Percentiles rank a stretch among this genome's conserved stretches.
phyloP scores from a whole-genome alignment of 2,329 filamentous ascomycete genomes.

The Elsinoe ampelina region DNA sequence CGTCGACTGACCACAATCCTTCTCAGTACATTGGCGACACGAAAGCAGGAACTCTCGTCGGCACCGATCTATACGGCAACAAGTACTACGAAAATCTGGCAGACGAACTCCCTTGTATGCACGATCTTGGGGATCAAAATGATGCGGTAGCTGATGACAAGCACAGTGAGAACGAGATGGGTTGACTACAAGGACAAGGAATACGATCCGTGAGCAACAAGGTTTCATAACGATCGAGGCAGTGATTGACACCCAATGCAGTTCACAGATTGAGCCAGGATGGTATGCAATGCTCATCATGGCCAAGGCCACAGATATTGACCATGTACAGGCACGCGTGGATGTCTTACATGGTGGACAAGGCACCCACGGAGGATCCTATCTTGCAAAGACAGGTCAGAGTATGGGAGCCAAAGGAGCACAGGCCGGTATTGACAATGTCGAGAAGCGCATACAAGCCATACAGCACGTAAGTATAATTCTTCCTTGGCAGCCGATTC shows the following conservation, averaged over 20 bases:
- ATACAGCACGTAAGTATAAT: constrained; percentile 72
- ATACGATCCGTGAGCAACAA: constrained; percentile 56
- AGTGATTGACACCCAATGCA: constrained; percentile 35
- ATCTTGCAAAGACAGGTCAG: constrained; percentile 58
- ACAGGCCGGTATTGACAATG: constrained; percentile 66
- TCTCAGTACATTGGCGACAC: constrained; percentile 59
- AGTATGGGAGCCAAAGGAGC: constrained; percentile 65
- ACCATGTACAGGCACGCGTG: constrained; percentile 65
- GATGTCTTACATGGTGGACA: constrained; percentile 90
- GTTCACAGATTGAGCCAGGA: constrained; percentile 80
- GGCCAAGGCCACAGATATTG: background rate
- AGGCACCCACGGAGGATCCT: constrained; percentile 68
- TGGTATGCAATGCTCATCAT: constrained; percentile 44
- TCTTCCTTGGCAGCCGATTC: constrained; percentile 22
- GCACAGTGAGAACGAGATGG: constrained; percentile 83
- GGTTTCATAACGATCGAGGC: background rate
- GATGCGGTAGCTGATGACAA: constrained; percentile 4
- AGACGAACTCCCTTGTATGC: constrained; percentile 81
- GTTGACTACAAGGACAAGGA: constrained; percentile 91
- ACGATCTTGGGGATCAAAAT: constrained; percentile 5
- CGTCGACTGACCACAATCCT: constrained; percentile 20
- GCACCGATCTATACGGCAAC: constrained; percentile 84
- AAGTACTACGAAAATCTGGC: constrained; percentile 90
- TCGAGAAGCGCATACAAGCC: constrained; percentile 77
- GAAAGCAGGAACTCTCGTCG: constrained; percentile 81